Base-by-base conservation (phyloP, 192 early-diverging fungal genomes). In the Backusella westeae region DNA sequence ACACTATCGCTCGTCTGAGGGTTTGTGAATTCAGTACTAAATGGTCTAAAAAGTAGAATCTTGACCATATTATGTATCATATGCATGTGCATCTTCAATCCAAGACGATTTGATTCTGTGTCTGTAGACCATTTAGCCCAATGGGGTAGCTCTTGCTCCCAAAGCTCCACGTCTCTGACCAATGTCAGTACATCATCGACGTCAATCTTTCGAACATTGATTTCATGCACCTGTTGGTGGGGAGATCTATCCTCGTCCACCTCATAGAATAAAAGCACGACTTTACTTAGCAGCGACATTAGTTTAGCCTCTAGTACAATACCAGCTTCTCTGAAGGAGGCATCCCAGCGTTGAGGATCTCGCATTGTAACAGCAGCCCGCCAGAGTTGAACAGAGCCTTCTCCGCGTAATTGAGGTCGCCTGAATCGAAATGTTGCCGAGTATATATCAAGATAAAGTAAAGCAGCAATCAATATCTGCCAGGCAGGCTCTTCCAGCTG, bases 1-100 rank as follows among this genome's bases (percentile, higher is more conserved):
- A 29, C 66, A 9, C 41, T 49, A n/a, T 29, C 59, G 6, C 71
- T 52, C 6, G 39, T 65, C 21, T 75, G 59, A 29, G 53, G 71
- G 15, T 68, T 34, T 4, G 38, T 39, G n/a, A 76, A 74, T 19
- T 76, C 71, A 19, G 76, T 77, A 29, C 71, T 68, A 67, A 81
- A 81, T 65, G 80, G 80, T 21, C 80, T 73, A 23, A 72, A 81
- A 23, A 81, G 41, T n/a, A 81, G 36, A 10, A 81, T 74, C 36
- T 81, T 77, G 23, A 68, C 46, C 9, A 75, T 75, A 42, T 81
- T 77, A 21, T 75, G 69, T n/a, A 75, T 77, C 71, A 77, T 49
- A 26, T 81, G 80, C 21, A 77, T 69, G 49, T 81, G 76, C 29
- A 46, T 17, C n/a, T 70, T 74, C 4, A 78, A 21, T 3, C 59